These are phyloP conservation scores for Lonicera japonica DNA, from an alignment of 129 eudicot species.

Conservation along the genomic window DNA sequence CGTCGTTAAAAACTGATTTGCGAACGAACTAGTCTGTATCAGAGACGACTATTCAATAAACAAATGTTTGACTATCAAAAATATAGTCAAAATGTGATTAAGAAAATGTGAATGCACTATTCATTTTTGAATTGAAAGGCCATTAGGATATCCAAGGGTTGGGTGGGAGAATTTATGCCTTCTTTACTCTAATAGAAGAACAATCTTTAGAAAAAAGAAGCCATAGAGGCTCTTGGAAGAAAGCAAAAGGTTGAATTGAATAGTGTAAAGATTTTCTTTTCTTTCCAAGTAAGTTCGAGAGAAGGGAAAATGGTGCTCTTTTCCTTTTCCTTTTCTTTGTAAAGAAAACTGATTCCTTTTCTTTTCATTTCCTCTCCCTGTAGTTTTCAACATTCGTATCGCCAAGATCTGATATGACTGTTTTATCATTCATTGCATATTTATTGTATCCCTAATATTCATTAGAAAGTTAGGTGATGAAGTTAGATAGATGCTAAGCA, in stretches of 20 bases:
- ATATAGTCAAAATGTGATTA: not conserved
- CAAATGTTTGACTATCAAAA: too few species aligned
- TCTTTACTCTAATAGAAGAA: slow-evolving; percentile 18
- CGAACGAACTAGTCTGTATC: not conserved
- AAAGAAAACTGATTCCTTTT: slow-evolving; percentile 55
- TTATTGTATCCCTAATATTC: slow-evolving; percentile 10
- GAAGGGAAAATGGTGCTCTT: slow-evolving; percentile 32
- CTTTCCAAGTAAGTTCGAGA: slow-evolving; percentile 17
- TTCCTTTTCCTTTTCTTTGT: slow-evolving; percentile 38
- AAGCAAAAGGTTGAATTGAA: slow-evolving; percentile 5
- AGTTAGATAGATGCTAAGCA: slow-evolving; percentile 36
- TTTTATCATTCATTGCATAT: slow-evolving; percentile 18
- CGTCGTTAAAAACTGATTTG: not conserved
- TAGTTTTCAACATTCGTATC: slow-evolving; percentile 60
- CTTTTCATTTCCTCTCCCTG: slow-evolving; percentile 23
- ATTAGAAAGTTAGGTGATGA: slow-evolving; percentile 19
- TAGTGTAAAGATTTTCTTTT: slow-evolving; percentile 17
- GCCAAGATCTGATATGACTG: slow-evolving; percentile 49
- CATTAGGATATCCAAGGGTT: slow-evolving; percentile 33
- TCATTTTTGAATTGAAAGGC: slow-evolving; percentile 6
- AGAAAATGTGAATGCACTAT: not conserved
- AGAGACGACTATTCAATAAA: too few species aligned
- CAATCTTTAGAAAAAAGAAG: slow-evolving; percentile 25
- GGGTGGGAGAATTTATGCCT: slow-evolving; percentile 49
- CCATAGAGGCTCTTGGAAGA: slow-evolving; percentile 17